These are phyloP conservation scores for Sarcodon sp. DNA, from an alignment of 768 basidiomycete genomes.

Conservation along the genomic window DNA sequence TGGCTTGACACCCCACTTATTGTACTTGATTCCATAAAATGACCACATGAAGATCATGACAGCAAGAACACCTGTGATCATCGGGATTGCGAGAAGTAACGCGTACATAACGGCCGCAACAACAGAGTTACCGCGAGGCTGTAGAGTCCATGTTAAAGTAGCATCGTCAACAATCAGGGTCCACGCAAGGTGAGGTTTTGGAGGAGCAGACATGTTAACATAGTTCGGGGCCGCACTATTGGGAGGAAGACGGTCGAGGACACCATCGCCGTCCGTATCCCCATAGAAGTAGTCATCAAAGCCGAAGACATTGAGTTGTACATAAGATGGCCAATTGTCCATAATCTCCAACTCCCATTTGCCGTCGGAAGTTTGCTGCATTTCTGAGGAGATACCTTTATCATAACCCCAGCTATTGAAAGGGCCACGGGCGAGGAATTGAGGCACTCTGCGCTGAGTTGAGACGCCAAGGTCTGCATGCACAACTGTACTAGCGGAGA, in stretches of 20 bases:
- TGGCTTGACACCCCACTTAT: constrained; percentile 80
- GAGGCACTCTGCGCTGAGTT: constrained; percentile 67
- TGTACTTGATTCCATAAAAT: constrained; percentile 93
- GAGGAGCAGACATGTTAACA: constrained; percentile 86
- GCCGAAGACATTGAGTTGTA: constrained; percentile 85
- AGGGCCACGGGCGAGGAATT: constrained; percentile 75
- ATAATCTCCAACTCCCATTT: constrained; percentile 84
- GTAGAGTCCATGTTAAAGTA: constrained; percentile 61
- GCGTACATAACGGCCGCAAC: constrained; percentile 85
- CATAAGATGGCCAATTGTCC: constrained; percentile 80
- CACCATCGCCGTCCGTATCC: constrained; percentile 75
- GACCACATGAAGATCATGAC: constrained; percentile 88
- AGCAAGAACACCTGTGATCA: constrained; percentile 75
- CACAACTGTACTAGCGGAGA: constrained; percentile 51
- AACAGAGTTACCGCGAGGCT: constrained; percentile 71
- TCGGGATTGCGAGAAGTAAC: constrained; percentile 66
- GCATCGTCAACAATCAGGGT: constrained; percentile 68
- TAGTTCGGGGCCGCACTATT: constrained; percentile 79
- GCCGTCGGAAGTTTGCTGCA: constrained; percentile 51
- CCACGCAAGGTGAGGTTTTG: constrained; percentile 83
- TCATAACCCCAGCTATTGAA: constrained; percentile 94
- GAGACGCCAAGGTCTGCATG: constrained; percentile 65
- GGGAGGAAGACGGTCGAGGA: constrained; percentile 85
- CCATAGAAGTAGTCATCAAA: constrained; percentile 92
- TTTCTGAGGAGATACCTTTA: constrained; percentile 57